Evolutionary conservation across 352 stramenopile genomes (phyloP).

Genomic region (Discostella stelligera): DNA sequence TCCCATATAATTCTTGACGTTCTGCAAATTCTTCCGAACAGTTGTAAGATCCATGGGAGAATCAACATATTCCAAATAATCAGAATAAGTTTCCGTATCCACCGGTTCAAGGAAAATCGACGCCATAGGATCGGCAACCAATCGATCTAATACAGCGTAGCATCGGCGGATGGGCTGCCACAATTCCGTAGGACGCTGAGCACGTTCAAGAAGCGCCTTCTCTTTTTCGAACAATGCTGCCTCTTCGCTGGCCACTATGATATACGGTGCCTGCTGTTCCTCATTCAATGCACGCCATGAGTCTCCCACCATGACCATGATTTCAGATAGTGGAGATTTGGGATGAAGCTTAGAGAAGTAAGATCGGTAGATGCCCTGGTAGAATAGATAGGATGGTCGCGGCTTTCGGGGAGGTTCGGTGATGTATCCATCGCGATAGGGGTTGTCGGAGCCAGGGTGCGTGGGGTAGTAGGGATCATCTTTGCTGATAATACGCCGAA

Average conservation of each 20-base stretch:
- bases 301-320: slow-evolving; percentile 81
- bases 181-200: slow-evolving; percentile 77
- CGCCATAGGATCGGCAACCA: slow-evolving; percentile 71
- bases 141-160: slow-evolving; percentile 68
- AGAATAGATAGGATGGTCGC: slow-evolving; percentile 81
- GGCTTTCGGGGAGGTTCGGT: slow-evolving; percentile 81
- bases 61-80: slow-evolving; percentile 84
- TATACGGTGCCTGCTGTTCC: slow-evolving; percentile 68
- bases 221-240: slow-evolving; percentile 74
- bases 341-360: slow-evolving; percentile 74
- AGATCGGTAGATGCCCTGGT: slow-evolving; percentile 71
- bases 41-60: slow-evolving; percentile 84
- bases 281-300: slow-evolving; percentile 71
- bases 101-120: slow-evolving; percentile 85
- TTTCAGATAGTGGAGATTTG: slow-evolving; percentile 52
- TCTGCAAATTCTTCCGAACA: slow-evolving; percentile 72
- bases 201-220: slow-evolving; percentile 70
- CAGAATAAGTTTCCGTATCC: slow-evolving; percentile 71
- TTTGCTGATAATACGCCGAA: slow-evolving; percentile 62
- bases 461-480: slow-evolving; percentile 77
- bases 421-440: slow-evolving; percentile 82
- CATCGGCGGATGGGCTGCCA: slow-evolving; percentile 83
- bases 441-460: slow-evolving; percentile 75
- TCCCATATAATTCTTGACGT: slow-evolving; percentile 73
- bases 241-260: slow-evolving; percentile 77